Evolutionary conservation across 2,329 filamentous ascomycete species (phyloP), one percentile per base, ranked within the genome.

Genomic region (Waltergamsia citrina): DNA sequence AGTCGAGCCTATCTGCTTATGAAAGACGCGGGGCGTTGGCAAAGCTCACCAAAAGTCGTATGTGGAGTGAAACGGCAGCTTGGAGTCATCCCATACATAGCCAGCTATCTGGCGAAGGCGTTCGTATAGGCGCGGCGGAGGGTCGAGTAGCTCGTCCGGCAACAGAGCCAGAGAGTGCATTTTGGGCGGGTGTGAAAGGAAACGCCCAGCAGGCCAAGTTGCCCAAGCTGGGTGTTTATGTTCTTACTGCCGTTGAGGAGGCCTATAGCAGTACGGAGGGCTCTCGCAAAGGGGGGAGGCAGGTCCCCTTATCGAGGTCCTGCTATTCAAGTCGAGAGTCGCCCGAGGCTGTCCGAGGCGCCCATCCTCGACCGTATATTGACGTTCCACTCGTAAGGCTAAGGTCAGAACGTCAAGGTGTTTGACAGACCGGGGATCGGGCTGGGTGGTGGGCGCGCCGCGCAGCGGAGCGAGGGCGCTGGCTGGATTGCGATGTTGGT

Each of bases 21-120:
- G n/a, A n/a, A n/a, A n/a, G n/a, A n/a, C n/a, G n/a, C n/a, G n/a
- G n/a, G n/a, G n/a, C n/a, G n/a, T n/a, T n/a, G n/a, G n/a, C n/a
- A n/a, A n/a, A 19, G 48, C 59, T 48, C 63, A 78, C 86, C 88
- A 96, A 63, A 88, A 87, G 55, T 93, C 86, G 59, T 94, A 95
- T 47, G 79, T 85, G 33, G 73, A 72, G 50, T 79, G 76, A 36
- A 71, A 63, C 9, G 74, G 73, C 18, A 57, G 56, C 37, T 50
- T 54, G 11, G 71, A 67, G 44, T 84, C 80, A 55, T 87, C 81
- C 83, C 83, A 88, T 6, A 71, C 75, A 52, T 85, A 87, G 34
- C 81, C 82, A 29, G 78, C 69, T 43, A 88, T 69, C 52, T 85
- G 80, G 41, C 74, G 69, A 43, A 88, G 67, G 33, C 83, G 74